Percentiles rank a stretch among this genome's conserved stretches.
Conservation (phyloP, 257 asterid genomes). For the Capsicum pubescens region DNA sequence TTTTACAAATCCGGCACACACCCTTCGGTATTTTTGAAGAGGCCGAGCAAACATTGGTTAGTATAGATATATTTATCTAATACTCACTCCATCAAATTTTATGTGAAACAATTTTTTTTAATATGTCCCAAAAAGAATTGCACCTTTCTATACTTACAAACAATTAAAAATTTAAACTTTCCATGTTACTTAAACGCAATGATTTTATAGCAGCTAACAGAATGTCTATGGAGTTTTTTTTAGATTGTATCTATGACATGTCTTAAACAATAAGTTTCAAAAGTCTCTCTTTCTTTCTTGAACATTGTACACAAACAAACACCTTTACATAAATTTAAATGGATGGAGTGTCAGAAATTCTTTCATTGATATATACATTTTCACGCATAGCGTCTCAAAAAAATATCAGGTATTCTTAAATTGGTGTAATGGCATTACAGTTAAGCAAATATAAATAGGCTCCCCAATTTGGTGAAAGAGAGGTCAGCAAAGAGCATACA, state of each 20-base stretch:
- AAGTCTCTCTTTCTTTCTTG: background rate
- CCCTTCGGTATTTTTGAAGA: too few relatives aligned
- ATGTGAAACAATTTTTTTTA: background rate
- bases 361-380: background rate
- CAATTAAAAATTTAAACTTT: background rate
- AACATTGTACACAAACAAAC: background rate
- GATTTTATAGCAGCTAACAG: background rate
- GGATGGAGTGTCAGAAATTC: background rate
- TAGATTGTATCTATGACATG: background rate
- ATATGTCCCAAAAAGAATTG: background rate
- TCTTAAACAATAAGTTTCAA: background rate
- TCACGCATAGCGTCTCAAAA: background rate
- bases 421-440: background rate
- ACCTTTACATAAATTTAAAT: background rate
- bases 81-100: background rate
- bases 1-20: too few relatives aligned
- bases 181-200: background rate
- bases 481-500: background rate
- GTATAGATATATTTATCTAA: background rate
- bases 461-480: background rate
- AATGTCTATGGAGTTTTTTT: background rate
- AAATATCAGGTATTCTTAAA: background rate
- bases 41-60: background rate
- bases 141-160: background rate
- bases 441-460: background rate